phyloP scores from a whole-genome alignment of 148 eudicot species.

The Rhododendron ferrugineum region DNA sequence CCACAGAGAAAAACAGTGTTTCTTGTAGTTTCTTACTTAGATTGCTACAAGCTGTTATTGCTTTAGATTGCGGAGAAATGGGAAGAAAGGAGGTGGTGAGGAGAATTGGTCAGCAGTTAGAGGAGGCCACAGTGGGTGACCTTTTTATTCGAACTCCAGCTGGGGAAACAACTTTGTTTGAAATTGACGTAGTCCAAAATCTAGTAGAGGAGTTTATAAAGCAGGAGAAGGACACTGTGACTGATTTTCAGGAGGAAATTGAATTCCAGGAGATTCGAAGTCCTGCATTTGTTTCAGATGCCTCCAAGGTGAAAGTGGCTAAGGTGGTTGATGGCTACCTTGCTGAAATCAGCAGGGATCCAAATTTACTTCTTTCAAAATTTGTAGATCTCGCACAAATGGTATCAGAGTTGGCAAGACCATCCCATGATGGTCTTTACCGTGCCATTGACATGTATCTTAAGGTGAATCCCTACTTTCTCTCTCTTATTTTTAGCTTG shows the following conservation, averaged over 20 bases:
- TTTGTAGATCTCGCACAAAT: constrained; percentile 69
- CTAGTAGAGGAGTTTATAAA: constrained; percentile 63
- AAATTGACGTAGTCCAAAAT: constrained; percentile 47
- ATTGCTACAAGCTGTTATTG: constrained; percentile 49
- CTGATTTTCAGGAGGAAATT: constrained; percentile 29
- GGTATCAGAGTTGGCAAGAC: constrained; percentile 58
- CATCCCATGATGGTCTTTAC: constrained; percentile 78
- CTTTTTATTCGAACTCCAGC: constrained; percentile 51
- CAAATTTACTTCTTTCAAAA: constrained; percentile 44
- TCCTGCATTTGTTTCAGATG: constrained; percentile 36
- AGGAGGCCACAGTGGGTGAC: constrained; percentile 72
- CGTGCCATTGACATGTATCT: constrained; percentile 93
- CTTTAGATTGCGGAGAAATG: constrained; percentile 59
- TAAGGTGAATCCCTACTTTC: constrained; percentile 45
- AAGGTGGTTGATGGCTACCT: constrained; percentile 82
- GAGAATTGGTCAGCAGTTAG: constrained; percentile 65
- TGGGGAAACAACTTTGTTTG: constrained; percentile 46
- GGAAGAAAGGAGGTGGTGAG: constrained; percentile 40
- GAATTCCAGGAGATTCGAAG: constrained; percentile 45
- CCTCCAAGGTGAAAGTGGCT: constrained; percentile 71
- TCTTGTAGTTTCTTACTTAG: constrained; percentile 67
- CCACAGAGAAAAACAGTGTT: constrained; percentile 49
- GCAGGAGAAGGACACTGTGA: constrained; percentile 30
- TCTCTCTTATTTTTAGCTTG: neutral
- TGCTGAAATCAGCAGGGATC: constrained; percentile 73